Base-by-base conservation (phyloP, 2,329 filamentous ascomycete species). In the Penicillium sp. region DNA sequence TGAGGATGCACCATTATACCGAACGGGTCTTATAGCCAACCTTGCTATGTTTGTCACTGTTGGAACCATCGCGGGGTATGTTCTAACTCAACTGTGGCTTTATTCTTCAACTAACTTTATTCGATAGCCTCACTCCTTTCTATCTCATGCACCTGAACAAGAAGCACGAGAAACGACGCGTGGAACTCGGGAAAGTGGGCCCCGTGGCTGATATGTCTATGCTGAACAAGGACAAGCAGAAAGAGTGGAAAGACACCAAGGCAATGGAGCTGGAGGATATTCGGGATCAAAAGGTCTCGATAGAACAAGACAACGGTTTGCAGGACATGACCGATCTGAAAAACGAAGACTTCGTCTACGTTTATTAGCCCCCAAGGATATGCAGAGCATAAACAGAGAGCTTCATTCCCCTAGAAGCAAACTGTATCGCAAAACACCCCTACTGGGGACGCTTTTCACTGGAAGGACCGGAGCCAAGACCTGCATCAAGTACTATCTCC, bases 31-130 rank as follows among this genome's bases (percentile, higher is more conserved):
- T 6, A 73, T 73, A 45, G 58, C 67, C 1, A 72, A 69, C 37
- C 56, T 73, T 1, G 62, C 67, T n/a, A 67, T 74, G 65, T 74
- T 74, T 48, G 57, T 70, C 5, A 50, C 71, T 1, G 68, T 72
- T 2, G 69, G 55, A 0, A 47, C 67, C 1, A 60, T 73, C 29
- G 55, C 69, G 8, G 50, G 70, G 61, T 68, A 62, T 20, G 11
- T 1, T 31, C 6, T 32, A 20, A 20, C 42, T 20, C 3, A 2
- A 20, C 11, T 20, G 24, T 43, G 6, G 6, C 3, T 7, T 5
- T 20, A 32, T 16, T n/a, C 4, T 26, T 32, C 14, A 7, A 14
- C 42, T 45, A 45, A 45, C n/a, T 10, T 11, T n/a, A 2, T 16
- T 16, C 9, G 45, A 53, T 58, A 67, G 66, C 3, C 45, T 72